Base-by-base conservation (phyloP, 2,329 filamentous ascomycete genomes). In the Diaporthe sp. region DNA sequence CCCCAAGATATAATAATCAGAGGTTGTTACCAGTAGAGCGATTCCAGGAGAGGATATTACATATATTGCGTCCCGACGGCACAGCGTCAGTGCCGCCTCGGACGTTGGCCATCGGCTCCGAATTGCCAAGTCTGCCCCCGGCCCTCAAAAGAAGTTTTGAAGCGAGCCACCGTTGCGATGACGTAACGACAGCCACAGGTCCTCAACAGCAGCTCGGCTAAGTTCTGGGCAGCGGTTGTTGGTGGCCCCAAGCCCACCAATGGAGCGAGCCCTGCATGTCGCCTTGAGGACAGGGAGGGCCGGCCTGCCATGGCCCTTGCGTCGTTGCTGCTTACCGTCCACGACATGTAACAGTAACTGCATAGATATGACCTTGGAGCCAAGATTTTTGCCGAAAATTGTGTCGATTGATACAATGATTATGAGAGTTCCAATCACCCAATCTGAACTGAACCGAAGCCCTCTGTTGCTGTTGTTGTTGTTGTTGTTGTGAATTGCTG, bases 81-180 rank as follows among this genome's bases (percentile, higher is more conserved):
- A 6, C 3, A 37, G 61, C 12, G 53, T 15, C n/a, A 39, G 32
- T 17, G 47, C 63, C 47, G 47, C 30, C 63, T 68, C 63, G 63
- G 63, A 68, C 63, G 63, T 51, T 68, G 63, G 4, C 44, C 63
- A 53, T 68, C 63, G 63, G 63, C 63, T 68, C 63, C 63, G 63
- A 68, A 53, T 5, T 53, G 63, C 63, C 63, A 68, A 68, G 63
- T 19, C 30, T 50, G 30, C 25, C 42, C 61, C 61, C 61, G 27
- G 61, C 8, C 42, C 27, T 37, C 5, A 30, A 66, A 12, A 51
- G 63, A 53, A 53, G 13, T 68, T 68, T 53, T 50, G 44, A 39
- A 53, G 63, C 63, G 47, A 68, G 47, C 32, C 12, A 7, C n/a
- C 10, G 15, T 37, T 8, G 19, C 32, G 17, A 53, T 53, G 47